A percentile compares a stretch with the other conserved stretches of the same genome.
Evolutionary conservation across 352 stramenopile species (phyloP).

Genomic region (Globisporangium iwayamae): DNA sequence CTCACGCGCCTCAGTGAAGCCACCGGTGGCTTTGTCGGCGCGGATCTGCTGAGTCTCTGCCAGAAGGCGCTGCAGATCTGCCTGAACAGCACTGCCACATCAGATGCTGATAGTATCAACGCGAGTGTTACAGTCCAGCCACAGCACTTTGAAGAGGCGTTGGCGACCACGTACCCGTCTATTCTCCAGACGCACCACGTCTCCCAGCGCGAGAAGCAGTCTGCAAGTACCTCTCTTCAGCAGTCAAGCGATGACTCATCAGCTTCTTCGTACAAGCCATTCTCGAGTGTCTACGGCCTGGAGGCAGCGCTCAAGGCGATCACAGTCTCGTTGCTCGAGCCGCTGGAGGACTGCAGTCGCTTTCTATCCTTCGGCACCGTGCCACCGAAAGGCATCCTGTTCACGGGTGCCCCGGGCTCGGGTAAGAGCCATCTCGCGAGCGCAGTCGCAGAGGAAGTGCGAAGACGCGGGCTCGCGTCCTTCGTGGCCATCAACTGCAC

Average conservation of each 20-base stretch:
- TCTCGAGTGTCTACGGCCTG: conserved; percentile 93
- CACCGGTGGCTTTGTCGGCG: conserved; percentile 94
- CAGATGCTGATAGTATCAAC: conserved; percentile 1
- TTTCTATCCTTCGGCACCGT: conserved; percentile 97
- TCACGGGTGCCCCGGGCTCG: conserved; percentile 97
- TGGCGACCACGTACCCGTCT: conserved; percentile 92
- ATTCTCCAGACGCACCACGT: conserved; percentile 95
- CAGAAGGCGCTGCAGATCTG: conserved; percentile 66
- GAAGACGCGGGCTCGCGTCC: conserved; percentile 56
- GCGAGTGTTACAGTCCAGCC: conserved; percentile 12
- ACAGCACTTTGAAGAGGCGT: conserved; percentile 80
- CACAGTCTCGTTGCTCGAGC: conserved; percentile 96
- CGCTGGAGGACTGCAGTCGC: conserved; percentile 92
- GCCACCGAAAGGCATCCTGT: conserved; percentile 95
- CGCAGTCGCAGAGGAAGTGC: conserved; percentile 58
- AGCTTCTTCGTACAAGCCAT: conserved; percentile 15
- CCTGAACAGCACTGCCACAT: conserved; percentile 30
- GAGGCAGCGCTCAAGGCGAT: conserved; percentile 96
- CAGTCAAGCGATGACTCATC: conserved; percentile 7
- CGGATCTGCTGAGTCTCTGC: conserved; percentile 77
- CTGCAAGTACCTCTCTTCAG: conserved; percentile 27
- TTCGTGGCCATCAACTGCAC: conserved; percentile 88
- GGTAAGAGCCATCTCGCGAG: conserved; percentile 96
- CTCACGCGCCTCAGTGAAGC: conserved; percentile 90
- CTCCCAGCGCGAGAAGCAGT: conserved; percentile 56